Percentiles rank a stretch among this genome's conserved stretches.
phyloP scores from a whole-genome alignment of 2,329 filamentous ascomycete species.

The Penicillium sp. region DNA sequence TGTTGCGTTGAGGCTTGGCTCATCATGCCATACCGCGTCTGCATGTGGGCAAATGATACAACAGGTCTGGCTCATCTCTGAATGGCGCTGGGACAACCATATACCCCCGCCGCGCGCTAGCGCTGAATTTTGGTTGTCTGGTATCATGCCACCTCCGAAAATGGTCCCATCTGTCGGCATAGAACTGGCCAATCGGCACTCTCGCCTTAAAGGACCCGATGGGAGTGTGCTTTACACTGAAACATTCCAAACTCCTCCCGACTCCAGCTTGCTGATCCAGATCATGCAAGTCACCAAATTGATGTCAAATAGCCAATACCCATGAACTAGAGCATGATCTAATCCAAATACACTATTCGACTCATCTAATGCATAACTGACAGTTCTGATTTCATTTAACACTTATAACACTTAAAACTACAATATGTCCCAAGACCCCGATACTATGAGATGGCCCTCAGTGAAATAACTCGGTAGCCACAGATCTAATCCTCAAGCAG shows the following conservation, averaged over 20 bases:
- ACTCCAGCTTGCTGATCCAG: background rate
- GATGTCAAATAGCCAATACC: background rate
- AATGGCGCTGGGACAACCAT: background rate
- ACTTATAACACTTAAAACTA: conserved; percentile 5
- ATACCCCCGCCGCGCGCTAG: background rate
- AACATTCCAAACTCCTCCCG: background rate
- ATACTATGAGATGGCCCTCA: background rate
- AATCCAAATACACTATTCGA: background rate
- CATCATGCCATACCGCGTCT: background rate
- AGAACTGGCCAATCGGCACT: background rate
- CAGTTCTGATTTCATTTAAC: background rate
- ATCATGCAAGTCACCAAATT: background rate
- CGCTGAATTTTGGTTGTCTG: background rate
- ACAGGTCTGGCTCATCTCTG: background rate
- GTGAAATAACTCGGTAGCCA: background rate
- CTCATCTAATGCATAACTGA: background rate
- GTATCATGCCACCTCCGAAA: background rate
- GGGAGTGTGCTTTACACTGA: background rate
- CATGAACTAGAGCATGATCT: background rate
- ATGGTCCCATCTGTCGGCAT: background rate
- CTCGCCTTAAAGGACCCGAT: background rate
- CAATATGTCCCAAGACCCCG: background rate
- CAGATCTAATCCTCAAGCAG: conserved; percentile 19
- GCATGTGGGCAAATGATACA: background rate
- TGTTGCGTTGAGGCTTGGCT: background rate